Evolutionary conservation across 2,329 filamentous ascomycete species (phyloP), one percentile per base, ranked within the genome.

Genomic region (Aureobasidium sp.): DNA sequence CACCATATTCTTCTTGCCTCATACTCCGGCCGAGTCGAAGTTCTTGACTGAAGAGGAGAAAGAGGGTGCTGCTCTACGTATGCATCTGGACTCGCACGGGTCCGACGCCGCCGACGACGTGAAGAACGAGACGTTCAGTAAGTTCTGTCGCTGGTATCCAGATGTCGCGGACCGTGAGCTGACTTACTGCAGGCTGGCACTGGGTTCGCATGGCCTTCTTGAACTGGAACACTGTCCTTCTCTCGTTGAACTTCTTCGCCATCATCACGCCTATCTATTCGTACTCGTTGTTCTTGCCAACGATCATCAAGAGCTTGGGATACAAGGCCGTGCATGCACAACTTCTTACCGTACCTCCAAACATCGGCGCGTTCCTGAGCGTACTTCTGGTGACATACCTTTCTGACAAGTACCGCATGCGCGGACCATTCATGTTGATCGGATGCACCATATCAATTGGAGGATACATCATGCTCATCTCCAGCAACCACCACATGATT

Each of bases 1-100:
- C 3, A 78, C 82, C 2, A 87, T 78, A 70, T 82, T 82, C 66
- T 77, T 77, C 60, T 70, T 84, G 7, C 82, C 82, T 0, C 79
- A 83, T 63, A 77, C 75, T 2, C 80, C 81, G 0, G 76, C 78
- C 57, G 78, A 77, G 47, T 80, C 80, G 5, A 70, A 68, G 64
- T 73, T 70, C 62, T 63, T 71, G 17, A 69, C 63, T 19, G 62
- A 64, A 19, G 65, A 67, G 45, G 68, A 72, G 58, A 64, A 66
- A 37, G 61, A 42, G 19, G 66, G 64, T 37, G 69, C 69, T 27
- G 61, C 67, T 37, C 54, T 64, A 15, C 64, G 70, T 14, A 70
- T 72, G 67, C 63, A 66, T 29, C 64, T 69, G 15, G 69, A 73
- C 45, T 58, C 64, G 12, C 65, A 67, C 37, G 67, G 67, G 6